Percentiles rank a stretch among this genome's conserved stretches.
These are phyloP conservation scores for Thraustotheca clavata DNA, from an alignment of 352 stramenopile genomes.

Conservation along the genomic window DNA sequence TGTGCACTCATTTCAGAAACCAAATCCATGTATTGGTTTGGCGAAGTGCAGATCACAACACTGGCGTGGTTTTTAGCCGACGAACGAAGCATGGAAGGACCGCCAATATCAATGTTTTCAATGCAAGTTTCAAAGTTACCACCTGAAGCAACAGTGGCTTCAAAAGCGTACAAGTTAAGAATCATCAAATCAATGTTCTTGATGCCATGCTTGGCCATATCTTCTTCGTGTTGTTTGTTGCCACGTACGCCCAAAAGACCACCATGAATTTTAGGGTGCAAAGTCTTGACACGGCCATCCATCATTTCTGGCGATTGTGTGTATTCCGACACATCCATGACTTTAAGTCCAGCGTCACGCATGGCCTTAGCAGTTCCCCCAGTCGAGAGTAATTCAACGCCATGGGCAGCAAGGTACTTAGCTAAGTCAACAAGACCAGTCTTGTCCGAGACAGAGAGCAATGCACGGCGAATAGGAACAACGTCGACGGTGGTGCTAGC, in stretches of 20 bases:
- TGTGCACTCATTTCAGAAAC: constrained; percentile 90
- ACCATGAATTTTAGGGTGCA: constrained; percentile 99
- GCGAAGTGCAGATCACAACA: constrained; percentile 96
- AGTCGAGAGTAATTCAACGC: constrained; percentile 97
- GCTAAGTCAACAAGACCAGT: constrained; percentile 96
- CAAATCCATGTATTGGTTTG: constrained; percentile 92
- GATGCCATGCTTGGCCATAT: constrained; percentile 96
- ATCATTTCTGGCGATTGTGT: constrained; percentile 98
- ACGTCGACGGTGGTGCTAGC: constrained; percentile 37
- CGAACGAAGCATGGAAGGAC: constrained; percentile 97
- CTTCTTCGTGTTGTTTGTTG: constrained; percentile 93
- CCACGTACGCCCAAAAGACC: constrained; percentile 96
- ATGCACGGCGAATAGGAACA: constrained; percentile 91
- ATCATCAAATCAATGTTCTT: constrained; percentile 98
- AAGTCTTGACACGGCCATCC: constrained; percentile 98
- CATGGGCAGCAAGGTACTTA: constrained; percentile 85
- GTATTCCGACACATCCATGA: constrained; percentile 97
- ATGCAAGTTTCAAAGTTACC: constrained; percentile 97
- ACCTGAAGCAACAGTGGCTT: constrained; percentile 90
- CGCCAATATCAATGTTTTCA: constrained; percentile 99
- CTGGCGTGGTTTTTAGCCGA: constrained; percentile 99
- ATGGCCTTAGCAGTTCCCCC: constrained; percentile 96
- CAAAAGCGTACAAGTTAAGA: constrained; percentile 99
- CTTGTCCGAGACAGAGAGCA: constrained; percentile 99
- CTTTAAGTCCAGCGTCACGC: constrained; percentile 89